Evolutionary conservation across 2,329 filamentous ascomycete genomes (phyloP).

Genomic region (Penicillium aurantiogriseum): DNA sequence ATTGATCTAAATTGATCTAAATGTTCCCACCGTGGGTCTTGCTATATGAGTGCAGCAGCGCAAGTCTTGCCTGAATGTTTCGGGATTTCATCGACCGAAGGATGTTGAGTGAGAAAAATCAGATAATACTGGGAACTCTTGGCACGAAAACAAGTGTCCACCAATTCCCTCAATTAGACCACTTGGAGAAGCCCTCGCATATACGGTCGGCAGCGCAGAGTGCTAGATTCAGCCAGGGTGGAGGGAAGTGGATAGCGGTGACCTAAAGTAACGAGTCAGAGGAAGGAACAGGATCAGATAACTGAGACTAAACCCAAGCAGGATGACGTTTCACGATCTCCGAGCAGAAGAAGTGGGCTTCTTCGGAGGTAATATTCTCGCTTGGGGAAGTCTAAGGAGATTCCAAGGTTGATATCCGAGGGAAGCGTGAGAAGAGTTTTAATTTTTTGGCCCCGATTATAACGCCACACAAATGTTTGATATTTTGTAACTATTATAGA

Average conservation of each 20-base stretch:
- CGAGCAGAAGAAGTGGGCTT: slow-evolving; percentile 13
- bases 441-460: neutral
- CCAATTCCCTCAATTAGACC: neutral
- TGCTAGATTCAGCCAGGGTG: slow-evolving; percentile 17
- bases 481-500: neutral
- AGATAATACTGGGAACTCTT: slow-evolving; percentile 2
- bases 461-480: neutral
- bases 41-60: neutral
- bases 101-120: slow-evolving; percentile 1
- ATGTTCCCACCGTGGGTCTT: neutral
- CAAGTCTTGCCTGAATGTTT: neutral
- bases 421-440: neutral
- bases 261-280: slow-evolving; percentile 22
- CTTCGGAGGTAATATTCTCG: slow-evolving; percentile 8
- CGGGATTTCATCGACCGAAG: neutral
- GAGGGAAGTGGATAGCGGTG: slow-evolving; percentile 25
- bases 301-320: slow-evolving; percentile 20
- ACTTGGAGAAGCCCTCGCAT: slow-evolving; percentile 2
- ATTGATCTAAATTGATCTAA: neutral
- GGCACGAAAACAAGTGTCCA: slow-evolving; percentile 9
- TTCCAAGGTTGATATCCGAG: neutral
- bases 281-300: slow-evolving; percentile 24
- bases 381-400: neutral
- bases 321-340: slow-evolving; percentile 20
- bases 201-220: slow-evolving; percentile 14